Evolutionary conservation across 2,329 filamentous ascomycete species (phyloP).

Genomic region (Calonectria leucothoes): DNA sequence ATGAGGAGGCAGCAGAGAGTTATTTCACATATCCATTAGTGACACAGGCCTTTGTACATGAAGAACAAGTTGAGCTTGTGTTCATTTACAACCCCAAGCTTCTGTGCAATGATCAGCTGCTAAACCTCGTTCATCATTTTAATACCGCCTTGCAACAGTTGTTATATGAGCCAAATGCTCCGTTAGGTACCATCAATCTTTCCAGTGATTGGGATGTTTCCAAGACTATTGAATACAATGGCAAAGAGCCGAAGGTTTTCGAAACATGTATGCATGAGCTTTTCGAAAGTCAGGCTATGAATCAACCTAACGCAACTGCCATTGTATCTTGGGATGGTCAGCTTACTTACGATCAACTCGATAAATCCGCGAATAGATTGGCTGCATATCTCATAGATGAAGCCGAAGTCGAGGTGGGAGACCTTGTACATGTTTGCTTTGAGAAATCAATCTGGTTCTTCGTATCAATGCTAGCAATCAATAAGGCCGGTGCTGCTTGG

Average conservation of each 20-base stretch:
- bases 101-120: neutral
- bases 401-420: constrained; percentile 6
- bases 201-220: neutral
- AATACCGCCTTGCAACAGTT: neutral
- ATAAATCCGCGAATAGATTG: constrained; percentile 9
- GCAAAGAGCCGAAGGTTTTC: neutral
- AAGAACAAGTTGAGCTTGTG: constrained; percentile 27
- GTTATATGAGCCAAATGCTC: neutral
- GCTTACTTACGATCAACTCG: constrained; percentile 34
- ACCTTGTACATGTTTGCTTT: constrained; percentile 17
- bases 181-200: neutral
- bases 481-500: constrained; percentile 15
- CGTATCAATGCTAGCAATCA: constrained; percentile 9
- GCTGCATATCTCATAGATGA: constrained; percentile 14
- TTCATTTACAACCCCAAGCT: constrained; percentile 24
- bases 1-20: constrained; percentile 3
- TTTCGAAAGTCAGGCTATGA: constrained; percentile 21
- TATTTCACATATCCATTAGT: constrained; percentile 43
- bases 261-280: constrained; percentile 31
- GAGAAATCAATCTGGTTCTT: constrained; percentile 16
- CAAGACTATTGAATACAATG: constrained; percentile 4
- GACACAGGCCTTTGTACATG: neutral
- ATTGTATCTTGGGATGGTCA: constrained; percentile 43
- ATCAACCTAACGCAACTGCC: constrained; percentile 25
- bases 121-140: neutral